A percentile compares a stretch with the other conserved stretches of the same genome.
phyloP scores from a whole-genome alignment of 768 basidiomycete genomes.

The Mycena vulgaris region DNA sequence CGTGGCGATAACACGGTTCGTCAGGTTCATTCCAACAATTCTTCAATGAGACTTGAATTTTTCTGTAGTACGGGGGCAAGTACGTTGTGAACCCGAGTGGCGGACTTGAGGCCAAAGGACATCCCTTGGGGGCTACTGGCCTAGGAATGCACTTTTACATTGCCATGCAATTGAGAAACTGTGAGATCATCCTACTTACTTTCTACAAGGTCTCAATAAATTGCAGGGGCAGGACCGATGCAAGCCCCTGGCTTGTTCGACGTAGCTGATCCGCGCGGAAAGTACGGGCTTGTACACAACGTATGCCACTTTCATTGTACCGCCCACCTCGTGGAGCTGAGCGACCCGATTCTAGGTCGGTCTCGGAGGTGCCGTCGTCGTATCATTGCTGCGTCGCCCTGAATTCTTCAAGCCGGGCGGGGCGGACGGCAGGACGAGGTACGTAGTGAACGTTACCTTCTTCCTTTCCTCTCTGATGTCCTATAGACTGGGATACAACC shows the following conservation, averaged over 20 bases:
- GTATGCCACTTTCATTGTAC: constrained; percentile 79
- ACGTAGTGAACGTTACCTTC: constrained; percentile 21
- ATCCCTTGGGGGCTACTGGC: constrained; percentile 88
- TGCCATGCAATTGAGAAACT: constrained; percentile 82
- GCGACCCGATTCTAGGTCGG: constrained; percentile 63
- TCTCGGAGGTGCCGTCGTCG: constrained; percentile 85
- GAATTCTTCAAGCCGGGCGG: constrained; percentile 83
- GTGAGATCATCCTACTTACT: constrained; percentile 51
- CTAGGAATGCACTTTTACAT: constrained; percentile 92
- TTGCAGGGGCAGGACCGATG: constrained; percentile 86
- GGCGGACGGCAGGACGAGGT: constrained; percentile 78
- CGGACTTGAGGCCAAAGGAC: constrained; percentile 91
- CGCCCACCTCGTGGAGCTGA: too few relatives aligned
- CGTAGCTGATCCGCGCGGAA: constrained; percentile 74
- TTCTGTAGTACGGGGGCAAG: constrained; percentile 81
- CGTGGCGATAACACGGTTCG: constrained; percentile 84
- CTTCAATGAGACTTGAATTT: background rate
- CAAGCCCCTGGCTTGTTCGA: constrained; percentile 82
- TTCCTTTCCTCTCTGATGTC: background rate
- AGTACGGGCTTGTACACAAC: constrained; percentile 88
- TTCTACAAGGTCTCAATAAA: constrained; percentile 1
- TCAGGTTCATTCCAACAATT: background rate
- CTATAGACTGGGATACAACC: constrained; percentile 83
- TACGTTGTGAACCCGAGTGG: constrained; percentile 90
- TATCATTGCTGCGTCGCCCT: constrained; percentile 82